These are phyloP conservation scores for Gracilariopsis chorda DNA, from an alignment of 23 red algal genomes.

Conservation along the genomic window DNA sequence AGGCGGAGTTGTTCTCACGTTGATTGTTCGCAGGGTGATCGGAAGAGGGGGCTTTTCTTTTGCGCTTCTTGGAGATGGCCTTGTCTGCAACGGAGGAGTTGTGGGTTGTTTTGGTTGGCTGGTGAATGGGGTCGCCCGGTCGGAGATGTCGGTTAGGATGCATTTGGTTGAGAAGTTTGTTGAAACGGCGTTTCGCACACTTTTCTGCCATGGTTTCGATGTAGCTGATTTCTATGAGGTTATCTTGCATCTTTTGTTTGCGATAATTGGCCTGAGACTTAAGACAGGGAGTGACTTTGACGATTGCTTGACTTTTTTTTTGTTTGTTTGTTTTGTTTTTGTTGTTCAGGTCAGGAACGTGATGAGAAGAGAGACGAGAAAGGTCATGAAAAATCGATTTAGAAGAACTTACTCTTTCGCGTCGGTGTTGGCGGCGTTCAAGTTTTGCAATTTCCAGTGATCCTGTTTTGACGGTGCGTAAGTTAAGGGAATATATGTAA, in stretches of 20 bases:
- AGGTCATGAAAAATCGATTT: too few relatives aligned
- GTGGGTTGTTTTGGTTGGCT: slow-evolving; percentile 13
- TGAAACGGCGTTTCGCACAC: slow-evolving; percentile 21
- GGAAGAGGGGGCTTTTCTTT: slow-evolving; percentile 19
- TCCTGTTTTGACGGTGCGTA: too few relatives aligned
- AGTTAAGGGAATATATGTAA: too few relatives aligned
- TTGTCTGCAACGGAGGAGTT: slow-evolving; percentile 12
- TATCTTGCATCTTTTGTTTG: slow-evolving; percentile 26
- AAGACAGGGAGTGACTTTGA: slow-evolving; percentile 14
- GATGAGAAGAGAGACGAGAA: too few relatives aligned
- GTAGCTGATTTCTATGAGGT: slow-evolving; percentile 30
- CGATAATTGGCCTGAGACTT: not conserved
- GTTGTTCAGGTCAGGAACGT: too few relatives aligned
- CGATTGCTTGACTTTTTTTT: not conserved
- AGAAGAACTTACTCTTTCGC: too few relatives aligned
- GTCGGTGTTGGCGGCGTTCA: not conserved
- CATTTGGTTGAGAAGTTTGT: slow-evolving; percentile 48
- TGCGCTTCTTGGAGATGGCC: slow-evolving; percentile 47
- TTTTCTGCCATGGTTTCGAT: slow-evolving; percentile 38
- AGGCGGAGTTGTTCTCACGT: not conserved
- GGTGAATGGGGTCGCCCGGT: slow-evolving; percentile 33
- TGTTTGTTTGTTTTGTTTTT: not conserved
- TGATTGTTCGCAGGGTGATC: not conserved
- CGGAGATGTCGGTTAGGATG: slow-evolving; percentile 37
- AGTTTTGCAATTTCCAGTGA: slow-evolving; percentile 16